Conservation (phyloP, 495 filamentous ascomycete species). For the Podospora tetraspora region DNA sequence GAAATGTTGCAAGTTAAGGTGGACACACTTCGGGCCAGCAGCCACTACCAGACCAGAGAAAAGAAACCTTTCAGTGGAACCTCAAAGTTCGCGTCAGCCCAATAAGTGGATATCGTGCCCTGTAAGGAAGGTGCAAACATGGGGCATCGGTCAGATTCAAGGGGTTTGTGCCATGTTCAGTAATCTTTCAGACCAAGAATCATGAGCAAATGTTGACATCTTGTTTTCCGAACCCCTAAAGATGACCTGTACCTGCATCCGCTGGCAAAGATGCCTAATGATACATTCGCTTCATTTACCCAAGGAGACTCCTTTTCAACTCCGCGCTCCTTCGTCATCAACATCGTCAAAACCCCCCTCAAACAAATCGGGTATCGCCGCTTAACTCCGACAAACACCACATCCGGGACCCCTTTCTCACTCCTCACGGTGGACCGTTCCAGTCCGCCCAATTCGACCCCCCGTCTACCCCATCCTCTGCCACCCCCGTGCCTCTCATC, state of each 20-base stretch:
- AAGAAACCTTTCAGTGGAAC: too few relatives aligned
- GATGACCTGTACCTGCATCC: too few relatives aligned
- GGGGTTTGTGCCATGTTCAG: not conserved
- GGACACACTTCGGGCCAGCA: too few relatives aligned
- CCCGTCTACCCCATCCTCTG: not conserved
- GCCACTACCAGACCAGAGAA: too few relatives aligned
- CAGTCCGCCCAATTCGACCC: not conserved
- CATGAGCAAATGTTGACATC: not conserved
- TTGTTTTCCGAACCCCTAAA: too few relatives aligned
- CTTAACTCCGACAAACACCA: not conserved
- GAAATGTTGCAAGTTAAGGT: too few relatives aligned
- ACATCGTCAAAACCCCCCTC: not conserved
- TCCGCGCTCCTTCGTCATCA: not conserved
- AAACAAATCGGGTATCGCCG: not conserved
- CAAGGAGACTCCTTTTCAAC: not conserved
- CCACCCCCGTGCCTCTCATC: conserved; percentile 8
- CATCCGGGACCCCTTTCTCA: not conserved
- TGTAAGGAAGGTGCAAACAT: not conserved
- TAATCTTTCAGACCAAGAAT: too few relatives aligned
- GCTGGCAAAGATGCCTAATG: too few relatives aligned
- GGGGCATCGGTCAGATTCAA: not conserved
- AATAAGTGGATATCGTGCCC: too few relatives aligned
- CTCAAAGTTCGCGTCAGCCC: too few relatives aligned
- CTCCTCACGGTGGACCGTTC: not conserved
- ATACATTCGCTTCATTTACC: not conserved